Base-by-base conservation (phyloP, 176 grass and related monocot species). In the Carex kokanica region DNA sequence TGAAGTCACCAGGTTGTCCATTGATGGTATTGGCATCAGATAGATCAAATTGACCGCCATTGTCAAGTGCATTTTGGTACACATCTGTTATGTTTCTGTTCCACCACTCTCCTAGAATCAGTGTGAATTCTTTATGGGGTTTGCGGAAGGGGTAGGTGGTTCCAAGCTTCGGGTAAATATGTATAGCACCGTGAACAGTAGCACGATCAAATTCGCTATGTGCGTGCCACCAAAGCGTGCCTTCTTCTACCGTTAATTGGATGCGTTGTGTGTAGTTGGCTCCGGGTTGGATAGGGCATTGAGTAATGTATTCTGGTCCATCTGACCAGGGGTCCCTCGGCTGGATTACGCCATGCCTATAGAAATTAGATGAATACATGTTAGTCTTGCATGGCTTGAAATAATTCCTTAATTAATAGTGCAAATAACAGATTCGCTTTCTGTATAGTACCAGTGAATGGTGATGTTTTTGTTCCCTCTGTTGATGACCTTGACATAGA, bases 201-300 rank as follows among this genome's bases (percentile, higher is more conserved):
- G 90, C 86, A 74, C 93, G 88, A 1, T 90, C 81, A 61, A 79
- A 80, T 73, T 86, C 84, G 60, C 74, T 75, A 66, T 94, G 93
- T 0, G 90, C 90, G 72, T 94, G 93, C 93, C 93, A 94, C 93
- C 93, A 94, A 71, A 94, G 84, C 15, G 93, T 94, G 83, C 93
- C 93, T 36, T 90, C 88, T 63, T 94, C 90, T 3, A 85, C 90
- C 1, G 86, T 74, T 0, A 94, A 64, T 38, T 84, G 82, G 84
- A 94, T 87, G 38, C 87, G 27, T 84, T 94, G 92, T 0, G 84
- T 90, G 88, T 72, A 95, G 9, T 83, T 87, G 60, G 24, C 43
- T 79, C 87, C 88, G 0, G 84, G 86, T 75, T 78, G 93, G 31
- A 91, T 88, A 0, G 90, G 90, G 49, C 90, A 91, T 64, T 88